Evolutionary conservation across 352 stramenopile species (phyloP).

Genomic region (Plasmopara muralis): DNA sequence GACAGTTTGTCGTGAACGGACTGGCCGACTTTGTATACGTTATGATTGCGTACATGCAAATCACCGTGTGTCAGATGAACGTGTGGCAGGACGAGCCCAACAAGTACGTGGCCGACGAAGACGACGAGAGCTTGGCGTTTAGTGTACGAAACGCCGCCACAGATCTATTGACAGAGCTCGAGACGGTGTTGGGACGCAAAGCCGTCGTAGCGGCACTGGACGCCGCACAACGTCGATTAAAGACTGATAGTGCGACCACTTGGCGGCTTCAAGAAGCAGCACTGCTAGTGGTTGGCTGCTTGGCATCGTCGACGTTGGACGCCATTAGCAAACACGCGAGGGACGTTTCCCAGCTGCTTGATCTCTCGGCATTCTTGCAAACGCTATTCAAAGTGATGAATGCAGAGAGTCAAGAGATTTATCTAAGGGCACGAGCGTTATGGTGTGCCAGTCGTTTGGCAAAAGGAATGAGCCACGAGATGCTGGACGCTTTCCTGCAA

Average conservation of each 20-base stretch:
- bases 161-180: constrained; percentile 57
- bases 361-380: constrained; percentile 58
- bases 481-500: constrained; percentile 65
- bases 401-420: constrained; percentile 50
- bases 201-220: constrained; percentile 47
- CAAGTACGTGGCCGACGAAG: constrained; percentile 80
- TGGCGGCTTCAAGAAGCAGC: constrained; percentile 75
- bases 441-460: constrained; percentile 76
- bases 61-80: constrained; percentile 64
- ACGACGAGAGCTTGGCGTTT: constrained; percentile 76
- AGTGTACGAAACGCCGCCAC: constrained; percentile 68
- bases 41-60: constrained; percentile 84
- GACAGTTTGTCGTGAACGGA: constrained; percentile 41
- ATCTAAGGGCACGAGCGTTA: constrained; percentile 64
- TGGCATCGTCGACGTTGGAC: constrained; percentile 54
- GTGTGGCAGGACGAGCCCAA: constrained; percentile 76
- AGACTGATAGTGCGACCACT: constrained; percentile 34
- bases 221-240: constrained; percentile 58
- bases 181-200: constrained; percentile 57
- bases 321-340: constrained; percentile 44
- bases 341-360: constrained; percentile 42
- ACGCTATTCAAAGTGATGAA: constrained; percentile 80
- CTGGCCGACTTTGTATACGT: constrained; percentile 69
- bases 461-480: constrained; percentile 61
- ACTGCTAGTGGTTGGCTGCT: constrained; percentile 56